These are phyloP conservation scores for Colletotrichum sidae DNA, from an alignment of 2,329 filamentous ascomycete genomes.

Conservation along the genomic window DNA sequence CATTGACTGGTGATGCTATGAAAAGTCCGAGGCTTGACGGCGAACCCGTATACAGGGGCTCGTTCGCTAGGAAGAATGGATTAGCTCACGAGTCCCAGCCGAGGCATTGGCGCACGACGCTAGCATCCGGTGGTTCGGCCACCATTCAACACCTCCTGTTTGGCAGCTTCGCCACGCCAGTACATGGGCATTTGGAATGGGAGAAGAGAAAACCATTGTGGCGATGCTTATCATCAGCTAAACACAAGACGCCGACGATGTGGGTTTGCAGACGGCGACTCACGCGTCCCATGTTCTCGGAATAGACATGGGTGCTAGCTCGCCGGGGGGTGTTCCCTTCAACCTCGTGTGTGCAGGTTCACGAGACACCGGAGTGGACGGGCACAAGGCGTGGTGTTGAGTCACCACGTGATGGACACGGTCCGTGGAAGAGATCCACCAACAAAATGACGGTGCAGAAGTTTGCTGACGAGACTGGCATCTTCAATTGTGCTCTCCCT, in stretches of 20 bases:
- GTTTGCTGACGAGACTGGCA: not conserved
- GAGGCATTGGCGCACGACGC: conserved; percentile 13
- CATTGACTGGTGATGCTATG: too few species aligned
- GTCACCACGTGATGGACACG: conserved; percentile 25
- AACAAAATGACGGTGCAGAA: not conserved
- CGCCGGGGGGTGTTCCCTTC: conserved; percentile 2
- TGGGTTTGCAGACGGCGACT: conserved; percentile 2
- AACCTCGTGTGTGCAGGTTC: conserved; percentile 10
- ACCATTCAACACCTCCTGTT: not conserved
- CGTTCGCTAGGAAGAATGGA: not conserved
- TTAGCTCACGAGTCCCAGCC: conserved; percentile 3
- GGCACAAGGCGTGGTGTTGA: conserved; percentile 11
- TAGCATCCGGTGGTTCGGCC: conserved; percentile 31
- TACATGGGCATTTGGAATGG: conserved; percentile 23
- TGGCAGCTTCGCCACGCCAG: conserved; percentile 2
- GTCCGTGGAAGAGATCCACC: conserved; percentile 15
- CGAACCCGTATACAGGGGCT: conserved; percentile 20
- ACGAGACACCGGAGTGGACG: conserved; percentile 4
- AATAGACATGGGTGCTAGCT: conserved; percentile 8
- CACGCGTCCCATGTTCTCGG: conserved; percentile 20
- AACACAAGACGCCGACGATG: conserved; percentile 7
- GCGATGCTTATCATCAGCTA: conserved; percentile 1
- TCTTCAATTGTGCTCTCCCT: not conserved
- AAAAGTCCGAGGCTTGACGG: conserved; percentile 25
- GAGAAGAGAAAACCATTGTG: conserved; percentile 21